Evolutionary conservation across 306 rosid species (phyloP), one percentile per base, ranked within the genome.

Genomic region (Lathyrus aphaca): DNA sequence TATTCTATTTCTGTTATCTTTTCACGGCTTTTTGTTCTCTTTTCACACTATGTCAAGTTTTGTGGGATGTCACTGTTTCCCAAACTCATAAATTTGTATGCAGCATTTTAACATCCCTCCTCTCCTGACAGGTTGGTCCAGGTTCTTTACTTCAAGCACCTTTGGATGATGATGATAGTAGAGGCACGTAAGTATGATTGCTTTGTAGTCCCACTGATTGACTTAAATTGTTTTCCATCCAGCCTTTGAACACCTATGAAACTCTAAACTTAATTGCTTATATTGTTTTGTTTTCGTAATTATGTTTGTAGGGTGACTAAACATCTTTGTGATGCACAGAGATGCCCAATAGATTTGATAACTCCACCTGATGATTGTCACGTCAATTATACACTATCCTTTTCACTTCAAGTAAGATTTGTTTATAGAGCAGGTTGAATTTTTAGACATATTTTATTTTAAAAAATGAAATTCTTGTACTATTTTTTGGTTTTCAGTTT

Each of bases 291-390:
- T 53, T 68, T 61, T 64, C 19, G 44, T 43, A 16, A 60, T 35
- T 6, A 71, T 59, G 68, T 70, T 65, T 82, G 79, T 68, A 94
- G 98, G 94, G 87, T 90, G 66, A 90, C 97, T 54, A 81, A 82
- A 38, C 78, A 85, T 54, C 92, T 94, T 37, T 94, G 98, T 45
- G 89, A 90, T 66, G 80, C 90, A 68, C 86, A 81, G 79, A 79
- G 80, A 69, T 94, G 98, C 77, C 98, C 98, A 1, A 71, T 78
- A 66, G 97, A 94, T 86, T 80, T 94, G 81, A 87, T 94, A 68
- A 88, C 97, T 64, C 98, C 98, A 38, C 98, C 98, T 57, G 98
- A 94, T 13, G 98, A 94, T 73, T 94, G 98, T 83, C 98, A 94
- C 84, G 91, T 90, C 77, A 94, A 94, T 71, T 88, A 90, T 76